These are phyloP conservation scores for Fusarium sulawesiense DNA, from an alignment of 2,329 filamentous ascomycete genomes.

Conservation along the genomic window DNA sequence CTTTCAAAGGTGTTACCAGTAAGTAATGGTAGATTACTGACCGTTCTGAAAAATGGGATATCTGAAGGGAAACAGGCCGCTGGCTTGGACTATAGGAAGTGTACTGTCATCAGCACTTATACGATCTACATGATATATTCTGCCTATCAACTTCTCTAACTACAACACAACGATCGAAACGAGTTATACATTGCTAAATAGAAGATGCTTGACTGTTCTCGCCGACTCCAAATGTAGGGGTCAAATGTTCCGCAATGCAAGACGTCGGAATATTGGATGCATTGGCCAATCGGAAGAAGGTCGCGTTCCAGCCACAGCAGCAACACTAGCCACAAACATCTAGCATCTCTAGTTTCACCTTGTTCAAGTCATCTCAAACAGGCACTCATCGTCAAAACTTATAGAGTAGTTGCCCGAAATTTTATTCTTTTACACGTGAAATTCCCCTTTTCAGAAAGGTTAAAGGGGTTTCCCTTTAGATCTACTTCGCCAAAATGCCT, in stretches of 20 bases:
- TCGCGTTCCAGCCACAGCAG: not conserved
- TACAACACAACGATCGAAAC: not conserved
- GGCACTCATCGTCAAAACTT: not conserved
- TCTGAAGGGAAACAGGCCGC: not conserved
- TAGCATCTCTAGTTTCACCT: not conserved
- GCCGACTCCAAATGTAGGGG: no score
- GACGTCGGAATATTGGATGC: not conserved
- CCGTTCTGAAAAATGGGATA: not conserved
- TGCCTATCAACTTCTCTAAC: not conserved
- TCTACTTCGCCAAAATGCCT: slow-evolving; percentile 46
- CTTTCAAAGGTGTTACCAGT: not conserved
- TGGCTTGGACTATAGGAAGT: not conserved
- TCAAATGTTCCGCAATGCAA: not conserved
- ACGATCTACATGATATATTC: not conserved
- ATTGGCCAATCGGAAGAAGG: not conserved
- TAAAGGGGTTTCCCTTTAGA: not conserved
- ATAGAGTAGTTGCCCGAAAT: not conserved
- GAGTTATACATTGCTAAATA: not conserved
- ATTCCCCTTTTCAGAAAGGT: no score
- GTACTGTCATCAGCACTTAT: not conserved
- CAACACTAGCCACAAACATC: not conserved
- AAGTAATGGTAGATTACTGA: not conserved
- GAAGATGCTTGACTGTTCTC: not conserved
- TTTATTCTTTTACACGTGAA: not conserved
- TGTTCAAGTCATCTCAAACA: not conserved